phyloP scores from a whole-genome alignment of 164 flowering plant genomes.

The Vitis riparia region DNA sequence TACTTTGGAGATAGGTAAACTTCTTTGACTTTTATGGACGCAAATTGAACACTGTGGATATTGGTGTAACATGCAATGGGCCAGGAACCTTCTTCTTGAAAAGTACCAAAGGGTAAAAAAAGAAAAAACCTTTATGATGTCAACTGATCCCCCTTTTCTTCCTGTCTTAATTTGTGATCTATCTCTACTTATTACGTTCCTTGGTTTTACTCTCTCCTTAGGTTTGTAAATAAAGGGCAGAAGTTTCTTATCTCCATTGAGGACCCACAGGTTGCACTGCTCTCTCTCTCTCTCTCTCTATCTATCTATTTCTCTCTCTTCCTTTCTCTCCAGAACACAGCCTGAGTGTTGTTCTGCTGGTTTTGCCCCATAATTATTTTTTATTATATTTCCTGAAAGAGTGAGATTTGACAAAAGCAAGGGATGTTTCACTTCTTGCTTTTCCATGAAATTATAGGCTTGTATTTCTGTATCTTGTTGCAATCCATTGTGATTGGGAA shows the following conservation, averaged over 20 bases:
- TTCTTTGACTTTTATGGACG: conserved; percentile 94
- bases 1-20: conserved; percentile 49
- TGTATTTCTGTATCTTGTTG: too few relatives aligned
- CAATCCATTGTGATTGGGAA: neutral
- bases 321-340: too few relatives aligned
- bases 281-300: neutral
- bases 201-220: conserved; percentile 18
- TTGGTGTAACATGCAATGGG: conserved; percentile 84
- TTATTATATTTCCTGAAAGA: too few relatives aligned
- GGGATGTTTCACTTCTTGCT: too few relatives aligned
- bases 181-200: neutral
- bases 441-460: too few relatives aligned
- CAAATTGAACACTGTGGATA: conserved; percentile 76
- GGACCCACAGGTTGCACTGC: conserved; percentile 81
- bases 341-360: too few relatives aligned
- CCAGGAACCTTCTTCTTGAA: conserved; percentile 68
- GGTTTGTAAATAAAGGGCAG: conserved; percentile 56
- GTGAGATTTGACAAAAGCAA: too few relatives aligned
- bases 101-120: conserved; percentile 67
- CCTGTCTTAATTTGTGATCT: neutral
- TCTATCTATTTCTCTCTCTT: too few relatives aligned
- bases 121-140: neutral
- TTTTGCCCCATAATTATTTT: too few relatives aligned
- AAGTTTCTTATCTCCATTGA: conserved; percentile 72
- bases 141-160: neutral